Conservation (phyloP, 192 early-diverging fungal genomes). For the Linnemannia elongata region DNA sequence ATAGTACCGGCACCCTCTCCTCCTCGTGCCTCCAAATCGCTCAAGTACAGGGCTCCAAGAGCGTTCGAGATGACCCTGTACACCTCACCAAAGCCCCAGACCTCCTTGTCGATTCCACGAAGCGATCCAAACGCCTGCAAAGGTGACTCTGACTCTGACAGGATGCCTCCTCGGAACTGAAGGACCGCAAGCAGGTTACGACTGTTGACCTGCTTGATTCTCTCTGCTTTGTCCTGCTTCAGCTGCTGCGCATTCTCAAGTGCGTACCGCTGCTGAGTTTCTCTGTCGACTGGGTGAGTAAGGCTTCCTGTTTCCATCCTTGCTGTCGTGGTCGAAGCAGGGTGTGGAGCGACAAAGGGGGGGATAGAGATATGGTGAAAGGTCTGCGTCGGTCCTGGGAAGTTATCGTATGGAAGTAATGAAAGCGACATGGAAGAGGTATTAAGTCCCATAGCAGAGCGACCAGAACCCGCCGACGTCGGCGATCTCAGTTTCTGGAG, state of each 20-base stretch:
- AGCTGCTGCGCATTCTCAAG: constrained; percentile 41
- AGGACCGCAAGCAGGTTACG: constrained; percentile 57
- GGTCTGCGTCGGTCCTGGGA: constrained; percentile 40
- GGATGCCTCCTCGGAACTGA: constrained; percentile 49
- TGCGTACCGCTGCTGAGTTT: constrained; percentile 13
- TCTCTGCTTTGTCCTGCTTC: constrained; percentile 50
- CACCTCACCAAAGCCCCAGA: constrained; percentile 63
- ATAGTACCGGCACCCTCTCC: not conserved
- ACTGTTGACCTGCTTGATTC: constrained; percentile 61
- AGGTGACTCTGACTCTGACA: constrained; percentile 11
- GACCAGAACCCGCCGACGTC: not conserved
- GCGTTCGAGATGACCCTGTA: constrained; percentile 63
- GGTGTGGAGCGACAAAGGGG: constrained; percentile 10
- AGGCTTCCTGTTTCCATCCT: not conserved
- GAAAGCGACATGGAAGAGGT: constrained; percentile 13
- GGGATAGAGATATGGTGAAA: constrained; percentile 51
- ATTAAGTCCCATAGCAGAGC: not conserved
- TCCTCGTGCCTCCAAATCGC: not conserved
- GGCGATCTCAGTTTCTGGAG: constrained; percentile 46
- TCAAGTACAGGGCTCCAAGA: constrained; percentile 50
- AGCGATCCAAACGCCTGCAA: constrained; percentile 34
- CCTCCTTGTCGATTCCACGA: constrained; percentile 45
- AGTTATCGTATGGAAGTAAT: constrained; percentile 27
- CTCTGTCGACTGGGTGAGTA: not conserved
- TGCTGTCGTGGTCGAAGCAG: not conserved